Evolutionary conservation across 2,329 filamentous ascomycete species (phyloP), one percentile per base, ranked within the genome.

Genomic region (Corynespora cassiicola): DNA sequence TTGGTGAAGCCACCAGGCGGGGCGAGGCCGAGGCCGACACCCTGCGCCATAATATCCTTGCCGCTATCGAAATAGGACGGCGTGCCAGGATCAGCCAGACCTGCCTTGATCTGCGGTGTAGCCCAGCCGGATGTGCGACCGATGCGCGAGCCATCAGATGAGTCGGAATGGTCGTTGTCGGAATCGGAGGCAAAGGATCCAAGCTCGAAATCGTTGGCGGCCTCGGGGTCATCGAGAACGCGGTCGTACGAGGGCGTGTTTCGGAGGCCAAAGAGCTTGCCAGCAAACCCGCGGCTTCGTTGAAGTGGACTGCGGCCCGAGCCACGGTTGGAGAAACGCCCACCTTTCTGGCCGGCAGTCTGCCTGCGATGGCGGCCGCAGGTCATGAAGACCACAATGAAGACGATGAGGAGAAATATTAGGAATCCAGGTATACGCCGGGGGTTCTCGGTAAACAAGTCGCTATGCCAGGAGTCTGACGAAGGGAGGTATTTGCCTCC

Each of bases 151-250:
- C 73, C 74, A 21, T 82, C 78, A 45, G 77, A 82, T 46, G 77
- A 78, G 57, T 87, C 84, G 0, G 83, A 85, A 53, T 77, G 74
- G 1, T 85, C 81, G 39, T 83, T 81, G 1, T 82, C 76, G 4
- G 71, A 84, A 19, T 84, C 81, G 7, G 81, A 70, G 18, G 78
- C 81, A 2, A 82, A 70, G 11, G 83, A 83, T 18, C 80, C 82
- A 2, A 96, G 79, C 63, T 96, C 91, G 60, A 95, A 92, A 26
- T 90, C 86, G 37, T 80, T 70, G 2, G 72, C 73, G 8, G 73
- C 71, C n/a, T 82, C 80, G 9, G 87, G 90, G 52, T 91, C 87
- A 69, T 96, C 90, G 34, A 95, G 72, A 3, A 96, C 86, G 19
- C 90, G 84, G 62, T 96, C 91, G 61, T 96, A 96, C 3, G 60